Percentiles rank a stretch among this genome's conserved stretches.
These are phyloP conservation scores for Phytophthora pini DNA, from an alignment of 352 stramenopile genomes.

Conservation along the genomic window DNA sequence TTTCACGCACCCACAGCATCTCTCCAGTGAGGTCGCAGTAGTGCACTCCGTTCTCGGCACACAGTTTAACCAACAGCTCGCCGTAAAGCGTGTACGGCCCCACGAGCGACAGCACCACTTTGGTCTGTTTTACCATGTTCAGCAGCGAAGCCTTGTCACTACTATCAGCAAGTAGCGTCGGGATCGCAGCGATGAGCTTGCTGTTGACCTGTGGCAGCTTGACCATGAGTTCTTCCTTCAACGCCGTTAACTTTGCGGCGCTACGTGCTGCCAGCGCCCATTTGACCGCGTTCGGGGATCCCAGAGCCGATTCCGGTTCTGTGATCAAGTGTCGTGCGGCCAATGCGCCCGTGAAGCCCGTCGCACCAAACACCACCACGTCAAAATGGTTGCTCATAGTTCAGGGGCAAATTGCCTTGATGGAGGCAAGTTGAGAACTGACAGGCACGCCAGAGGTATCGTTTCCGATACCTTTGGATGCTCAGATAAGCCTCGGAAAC, in stretches of 20 bases:
- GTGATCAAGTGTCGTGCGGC: constrained; percentile 68
- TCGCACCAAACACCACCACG: constrained; percentile 83
- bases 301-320: constrained; percentile 38
- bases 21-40: constrained; percentile 66
- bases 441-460: background rate
- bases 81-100: constrained; percentile 85
- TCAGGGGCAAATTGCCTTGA: background rate
- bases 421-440: constrained; percentile 7
- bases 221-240: constrained; percentile 47
- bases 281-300: constrained; percentile 37
- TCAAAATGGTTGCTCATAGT: constrained; percentile 34
- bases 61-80: constrained; percentile 74
- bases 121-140: constrained; percentile 68
- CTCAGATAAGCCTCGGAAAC: background rate
- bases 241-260: constrained; percentile 52
- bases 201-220: constrained; percentile 29
- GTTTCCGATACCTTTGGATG: background rate
- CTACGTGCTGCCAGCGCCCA: constrained; percentile 89
- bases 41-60: constrained; percentile 60
- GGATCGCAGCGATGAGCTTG: constrained; percentile 21
- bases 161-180: constrained; percentile 54
- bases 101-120: constrained; percentile 74
- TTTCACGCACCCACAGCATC: constrained; percentile 74
- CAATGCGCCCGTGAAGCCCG: constrained; percentile 83
- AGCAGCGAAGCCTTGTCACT: constrained; percentile 54